A percentile compares a stretch with the other conserved stretches of the same genome.
These are phyloP conservation scores for Parietaria judaica DNA, from an alignment of 306 rosid genomes.

Conservation along the genomic window DNA sequence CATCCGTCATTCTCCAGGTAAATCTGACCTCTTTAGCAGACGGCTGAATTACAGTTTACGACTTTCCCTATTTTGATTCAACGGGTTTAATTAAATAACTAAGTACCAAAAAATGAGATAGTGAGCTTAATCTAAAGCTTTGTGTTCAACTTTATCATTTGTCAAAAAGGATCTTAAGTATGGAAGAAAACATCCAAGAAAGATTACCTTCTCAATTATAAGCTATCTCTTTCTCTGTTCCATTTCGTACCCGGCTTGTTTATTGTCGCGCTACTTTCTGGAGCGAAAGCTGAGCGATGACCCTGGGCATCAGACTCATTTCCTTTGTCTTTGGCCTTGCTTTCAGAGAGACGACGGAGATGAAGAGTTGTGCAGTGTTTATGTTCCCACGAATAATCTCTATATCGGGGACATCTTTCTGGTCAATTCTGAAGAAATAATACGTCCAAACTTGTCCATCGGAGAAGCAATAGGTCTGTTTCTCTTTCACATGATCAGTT, in stretches of 20 bases:
- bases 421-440: slow-evolving; percentile 69
- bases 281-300: background rate
- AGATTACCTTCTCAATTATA: too few species aligned
- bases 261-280: too few species aligned
- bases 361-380: slow-evolving; percentile 88
- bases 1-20: slow-evolving; percentile 82
- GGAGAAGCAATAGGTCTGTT: slow-evolving; percentile 88
- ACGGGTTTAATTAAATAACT: background rate
- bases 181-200: too few species aligned
- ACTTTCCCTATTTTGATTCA: background rate
- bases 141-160: background rate
- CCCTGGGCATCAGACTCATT: background rate
- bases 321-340: background rate
- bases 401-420: slow-evolving; percentile 75
- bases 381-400: slow-evolving; percentile 89
- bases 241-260: too few species aligned
- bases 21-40: background rate
- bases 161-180: background rate
- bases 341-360: slow-evolving; percentile 70
- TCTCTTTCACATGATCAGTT: background rate
- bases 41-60: background rate
- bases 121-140: background rate
- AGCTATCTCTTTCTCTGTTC: too few species aligned
- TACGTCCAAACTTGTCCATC: slow-evolving; percentile 80
- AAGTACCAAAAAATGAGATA: background rate